Evolutionary conservation across 306 rosid genomes (phyloP).

Genomic region (Neltuma alba): DNA sequence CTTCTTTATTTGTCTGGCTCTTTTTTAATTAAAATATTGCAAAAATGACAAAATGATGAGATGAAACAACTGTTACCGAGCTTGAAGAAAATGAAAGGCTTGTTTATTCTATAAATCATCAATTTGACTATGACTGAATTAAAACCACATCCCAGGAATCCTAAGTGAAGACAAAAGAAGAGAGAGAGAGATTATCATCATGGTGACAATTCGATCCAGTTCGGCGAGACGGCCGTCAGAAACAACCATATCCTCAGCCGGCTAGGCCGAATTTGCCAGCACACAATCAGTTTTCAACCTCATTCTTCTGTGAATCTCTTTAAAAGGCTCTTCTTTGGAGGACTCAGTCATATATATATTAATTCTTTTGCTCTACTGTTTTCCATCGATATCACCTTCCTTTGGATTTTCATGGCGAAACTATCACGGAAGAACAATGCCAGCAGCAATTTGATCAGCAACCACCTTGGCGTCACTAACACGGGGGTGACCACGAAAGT

Average conservation of each 20-base stretch:
- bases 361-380: background rate
- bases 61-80: background rate
- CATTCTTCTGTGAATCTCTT: constrained; percentile 32
- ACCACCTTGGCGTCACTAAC: constrained; percentile 10
- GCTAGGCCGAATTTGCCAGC: constrained; percentile 45
- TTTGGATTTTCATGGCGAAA: constrained; percentile 49
- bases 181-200: constrained; percentile 4
- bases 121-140: constrained; percentile 12
- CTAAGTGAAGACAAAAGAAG: constrained; percentile 31
- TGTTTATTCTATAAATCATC: background rate
- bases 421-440: constrained; percentile 45
- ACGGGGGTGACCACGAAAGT: constrained; percentile 41
- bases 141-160: constrained; percentile 28
- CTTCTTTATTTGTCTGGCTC: background rate
- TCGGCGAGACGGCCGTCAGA: constrained; percentile 44
- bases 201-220: constrained; percentile 19
- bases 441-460: constrained; percentile 3
- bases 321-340: constrained; percentile 32
- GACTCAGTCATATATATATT: constrained; percentile 19
- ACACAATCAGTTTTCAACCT: constrained; percentile 29
- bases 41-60: constrained; percentile 9
- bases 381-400: background rate
- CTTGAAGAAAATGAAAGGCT: constrained; percentile 11
- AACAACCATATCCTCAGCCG: constrained; percentile 41
- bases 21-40: background rate